A percentile compares a stretch with the other conserved stretches of the same genome.
Conservation (phyloP, 108 stramenopile species). For the Conticribra guillardii region DNA sequence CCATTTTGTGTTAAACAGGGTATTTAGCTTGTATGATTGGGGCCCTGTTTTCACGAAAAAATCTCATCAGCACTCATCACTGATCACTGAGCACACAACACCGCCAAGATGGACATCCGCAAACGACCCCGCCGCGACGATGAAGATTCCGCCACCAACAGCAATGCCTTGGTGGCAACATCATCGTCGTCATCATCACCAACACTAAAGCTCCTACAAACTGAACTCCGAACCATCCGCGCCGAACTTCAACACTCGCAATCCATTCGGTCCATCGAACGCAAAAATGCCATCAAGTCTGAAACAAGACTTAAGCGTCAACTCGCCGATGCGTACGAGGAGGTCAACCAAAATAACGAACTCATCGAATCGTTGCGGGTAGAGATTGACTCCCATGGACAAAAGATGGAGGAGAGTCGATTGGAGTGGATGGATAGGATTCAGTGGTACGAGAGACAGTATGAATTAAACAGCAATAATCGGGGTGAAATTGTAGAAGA, state of each 20-base stretch:
- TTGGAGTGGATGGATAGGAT: slow-evolving; percentile 32
- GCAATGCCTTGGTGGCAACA: background rate
- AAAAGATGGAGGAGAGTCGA: slow-evolving; percentile 43
- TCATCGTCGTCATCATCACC: slow-evolving; percentile 14
- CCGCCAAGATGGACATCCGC: slow-evolving; percentile 35
- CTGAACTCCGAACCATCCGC: slow-evolving; percentile 66
- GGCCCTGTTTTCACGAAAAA: no score
- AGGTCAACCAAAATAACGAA: slow-evolving; percentile 58
- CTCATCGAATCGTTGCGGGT: slow-evolving; percentile 59
- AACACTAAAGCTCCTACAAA: slow-evolving; percentile 41
- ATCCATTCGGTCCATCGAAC: slow-evolving; percentile 66
- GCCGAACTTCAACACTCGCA: slow-evolving; percentile 78
- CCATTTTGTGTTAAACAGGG: no score
- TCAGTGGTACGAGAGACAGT: slow-evolving; percentile 32
- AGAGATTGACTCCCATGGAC: slow-evolving; percentile 46
- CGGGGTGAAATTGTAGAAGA: slow-evolving; percentile 5
- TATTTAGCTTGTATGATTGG: no score
- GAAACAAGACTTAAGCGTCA: slow-evolving; percentile 69
- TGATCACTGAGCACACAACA: no score
- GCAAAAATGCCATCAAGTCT: slow-evolving; percentile 49
- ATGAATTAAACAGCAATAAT: background rate
- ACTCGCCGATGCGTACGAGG: slow-evolving; percentile 69
- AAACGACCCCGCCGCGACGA: slow-evolving; percentile 49
- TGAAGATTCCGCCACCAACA: slow-evolving; percentile 5
- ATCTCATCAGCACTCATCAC: no score